Percentiles rank a stretch among this genome's conserved stretches.
phyloP scores from a whole-genome alignment of 441 rosid genomes.

The Populus hybrid region DNA sequence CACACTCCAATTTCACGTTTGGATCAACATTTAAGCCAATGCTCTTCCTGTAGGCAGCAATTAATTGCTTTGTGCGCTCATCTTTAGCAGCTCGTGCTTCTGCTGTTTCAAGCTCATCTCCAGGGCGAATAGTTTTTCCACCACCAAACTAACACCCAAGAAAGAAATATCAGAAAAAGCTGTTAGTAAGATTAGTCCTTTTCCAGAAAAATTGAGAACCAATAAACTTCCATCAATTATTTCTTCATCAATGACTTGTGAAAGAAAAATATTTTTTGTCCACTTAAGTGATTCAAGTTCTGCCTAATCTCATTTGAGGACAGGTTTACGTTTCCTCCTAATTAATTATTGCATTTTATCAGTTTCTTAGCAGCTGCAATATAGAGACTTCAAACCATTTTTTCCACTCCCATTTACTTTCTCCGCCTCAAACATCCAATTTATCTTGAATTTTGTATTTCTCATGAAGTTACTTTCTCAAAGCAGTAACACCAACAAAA shows the following conservation, averaged over 20 bases:
- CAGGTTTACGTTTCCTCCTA: background rate
- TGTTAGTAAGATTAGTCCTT: background rate
- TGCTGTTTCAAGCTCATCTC: constrained; percentile 69
- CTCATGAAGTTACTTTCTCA: background rate
- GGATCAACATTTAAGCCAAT: constrained; percentile 68
- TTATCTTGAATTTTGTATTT: background rate
- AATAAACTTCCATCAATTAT: constrained; percentile 6
- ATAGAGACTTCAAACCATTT: no score
- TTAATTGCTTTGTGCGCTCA: constrained; percentile 49
- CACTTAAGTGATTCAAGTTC: background rate
- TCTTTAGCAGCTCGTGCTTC: constrained; percentile 74
- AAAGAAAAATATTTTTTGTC: background rate
- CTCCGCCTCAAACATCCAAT: background rate
- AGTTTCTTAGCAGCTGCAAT: background rate
- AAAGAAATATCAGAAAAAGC: constrained; percentile 15
- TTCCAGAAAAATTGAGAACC: constrained; percentile 1
- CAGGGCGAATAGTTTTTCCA: constrained; percentile 75
- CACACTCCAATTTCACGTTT: constrained; percentile 67
- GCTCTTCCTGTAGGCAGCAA: constrained; percentile 66
- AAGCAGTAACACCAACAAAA: background rate
- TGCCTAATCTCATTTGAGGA: background rate
- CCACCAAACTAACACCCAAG: constrained; percentile 66
- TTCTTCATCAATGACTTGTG: constrained; percentile 1
- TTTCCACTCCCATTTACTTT: background rate
- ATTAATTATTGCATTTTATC: background rate